These are phyloP conservation scores for Pythium utonaiense DNA, from an alignment of 352 stramenopile species.

Conservation along the genomic window DNA sequence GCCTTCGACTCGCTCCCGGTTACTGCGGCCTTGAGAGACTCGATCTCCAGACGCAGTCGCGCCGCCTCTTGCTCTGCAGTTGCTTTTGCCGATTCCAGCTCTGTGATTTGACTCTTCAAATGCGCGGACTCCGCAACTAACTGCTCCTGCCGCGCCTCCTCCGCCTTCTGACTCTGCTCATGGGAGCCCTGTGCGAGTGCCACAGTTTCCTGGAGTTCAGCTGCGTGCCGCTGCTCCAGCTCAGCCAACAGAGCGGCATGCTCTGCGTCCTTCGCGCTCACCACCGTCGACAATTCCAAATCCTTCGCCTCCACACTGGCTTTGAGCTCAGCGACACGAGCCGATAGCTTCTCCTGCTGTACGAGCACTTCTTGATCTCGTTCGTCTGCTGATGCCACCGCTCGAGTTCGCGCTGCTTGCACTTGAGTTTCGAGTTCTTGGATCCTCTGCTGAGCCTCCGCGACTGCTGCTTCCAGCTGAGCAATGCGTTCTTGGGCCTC, in stretches of 20 bases:
- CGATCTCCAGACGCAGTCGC: not conserved
- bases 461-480: not conserved
- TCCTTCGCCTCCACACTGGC: not conserved
- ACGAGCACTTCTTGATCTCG: not conserved
- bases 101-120: not conserved
- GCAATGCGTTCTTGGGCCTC: not conserved
- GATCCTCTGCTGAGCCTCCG: not conserved
- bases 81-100: conserved; percentile 9
- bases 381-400: not conserved
- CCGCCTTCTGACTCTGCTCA: conserved; percentile 25
- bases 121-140: not conserved
- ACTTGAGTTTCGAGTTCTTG: not conserved
- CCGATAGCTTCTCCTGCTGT: not conserved
- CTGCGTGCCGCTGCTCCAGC: not conserved
- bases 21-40: not conserved
- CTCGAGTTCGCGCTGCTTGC: not conserved
- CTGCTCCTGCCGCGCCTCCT: conserved; percentile 7
- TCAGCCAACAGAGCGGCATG: not conserved
- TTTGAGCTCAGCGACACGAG: not conserved
- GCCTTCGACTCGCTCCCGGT: too few relatives aligned
- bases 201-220: not conserved
- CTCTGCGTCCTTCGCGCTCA: not conserved
- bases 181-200: not conserved
- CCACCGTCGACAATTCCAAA: not conserved
- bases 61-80: conserved; percentile 3